A percentile compares a stretch with the other conserved stretches of the same genome.
Evolutionary conservation across 2,329 filamentous ascomycete species (phyloP).

Genomic region (Exophiala viscosa): DNA sequence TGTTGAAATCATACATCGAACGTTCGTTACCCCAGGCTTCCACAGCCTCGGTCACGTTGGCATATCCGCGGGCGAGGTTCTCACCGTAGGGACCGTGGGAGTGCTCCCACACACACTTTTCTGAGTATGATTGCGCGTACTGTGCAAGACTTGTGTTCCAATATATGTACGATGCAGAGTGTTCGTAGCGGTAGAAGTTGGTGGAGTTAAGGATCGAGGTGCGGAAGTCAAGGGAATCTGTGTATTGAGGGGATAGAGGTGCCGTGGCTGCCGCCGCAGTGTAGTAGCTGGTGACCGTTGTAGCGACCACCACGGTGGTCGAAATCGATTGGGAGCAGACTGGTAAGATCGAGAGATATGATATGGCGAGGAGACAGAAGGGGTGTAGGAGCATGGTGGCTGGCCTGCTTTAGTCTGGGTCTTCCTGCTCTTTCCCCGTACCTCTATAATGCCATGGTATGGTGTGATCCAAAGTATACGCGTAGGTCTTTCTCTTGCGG

Average conservation of each 20-base stretch:
- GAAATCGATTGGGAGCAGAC: constrained; percentile 16
- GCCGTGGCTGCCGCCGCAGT: constrained; percentile 27
- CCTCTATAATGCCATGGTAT: neutral
- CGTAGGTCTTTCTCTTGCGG: neutral
- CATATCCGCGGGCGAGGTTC: constrained; percentile 67
- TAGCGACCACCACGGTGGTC: constrained; percentile 28
- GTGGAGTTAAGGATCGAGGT: constrained; percentile 61
- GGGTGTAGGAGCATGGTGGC: constrained; percentile 7
- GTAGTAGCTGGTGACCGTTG: constrained; percentile 27
- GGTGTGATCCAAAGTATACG: neutral
- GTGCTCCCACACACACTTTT: constrained; percentile 42
- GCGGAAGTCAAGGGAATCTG: constrained; percentile 40
- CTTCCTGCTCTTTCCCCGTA: neutral
- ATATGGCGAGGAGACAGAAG: neutral
- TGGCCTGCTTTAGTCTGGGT: neutral
- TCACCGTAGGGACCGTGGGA: constrained; percentile 59
- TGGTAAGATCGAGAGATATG: constrained; percentile 10
- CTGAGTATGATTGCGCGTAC: constrained; percentile 53
- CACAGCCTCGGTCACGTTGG: constrained; percentile 57
- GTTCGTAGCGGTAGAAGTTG: constrained; percentile 61
- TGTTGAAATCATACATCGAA: constrained; percentile 56
- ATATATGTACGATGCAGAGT: constrained; percentile 55
- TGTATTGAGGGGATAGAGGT: constrained; percentile 40
- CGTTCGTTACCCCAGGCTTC: constrained; percentile 64
- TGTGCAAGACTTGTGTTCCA: constrained; percentile 65